phyloP scores from a whole-genome alignment of 192 early-diverging fungal species.

The Cetraspora pellucida region DNA sequence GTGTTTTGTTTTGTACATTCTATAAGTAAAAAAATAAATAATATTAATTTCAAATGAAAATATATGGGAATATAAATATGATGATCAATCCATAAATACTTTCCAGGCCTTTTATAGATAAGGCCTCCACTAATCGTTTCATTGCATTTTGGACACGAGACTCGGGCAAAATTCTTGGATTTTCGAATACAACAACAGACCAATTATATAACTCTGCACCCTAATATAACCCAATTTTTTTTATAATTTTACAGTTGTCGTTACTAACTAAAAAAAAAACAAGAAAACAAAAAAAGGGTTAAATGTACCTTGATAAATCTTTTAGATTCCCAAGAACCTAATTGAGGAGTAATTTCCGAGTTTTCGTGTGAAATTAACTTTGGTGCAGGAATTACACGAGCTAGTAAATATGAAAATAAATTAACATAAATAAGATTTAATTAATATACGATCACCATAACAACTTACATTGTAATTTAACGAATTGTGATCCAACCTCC shows the following conservation, averaged over 20 bases:
- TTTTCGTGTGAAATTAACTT: constrained; percentile 58
- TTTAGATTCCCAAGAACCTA: constrained; percentile 85
- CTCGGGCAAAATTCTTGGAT: constrained; percentile 53
- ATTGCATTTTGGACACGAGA: constrained; percentile 68
- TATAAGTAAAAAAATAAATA: not conserved
- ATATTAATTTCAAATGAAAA: constrained; percentile 46
- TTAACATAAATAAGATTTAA: constrained; percentile 52
- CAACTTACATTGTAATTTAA: constrained; percentile 64
- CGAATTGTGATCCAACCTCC: constrained; percentile 49
- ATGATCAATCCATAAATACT: not conserved
- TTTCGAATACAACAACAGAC: constrained; percentile 79
- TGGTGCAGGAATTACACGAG: constrained; percentile 73
- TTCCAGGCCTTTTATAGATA: constrained; percentile 56
- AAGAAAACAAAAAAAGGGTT: not conserved
- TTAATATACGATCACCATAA: constrained; percentile 59
- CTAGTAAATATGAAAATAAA: constrained; percentile 32
- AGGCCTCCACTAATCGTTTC: constrained; percentile 69
- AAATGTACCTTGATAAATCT: constrained; percentile 65
- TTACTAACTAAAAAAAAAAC: too few species aligned
- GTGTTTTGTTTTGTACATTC: constrained; percentile 48
- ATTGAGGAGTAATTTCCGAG: constrained; percentile 52
- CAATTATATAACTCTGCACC: constrained; percentile 69
- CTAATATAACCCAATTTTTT: constrained; percentile 36
- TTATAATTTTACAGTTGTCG: too few species aligned
- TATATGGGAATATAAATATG: not conserved